Base-by-base conservation (phyloP, 2,329 filamentous ascomycete species). In the Coccinonectria pachysandricola region DNA sequence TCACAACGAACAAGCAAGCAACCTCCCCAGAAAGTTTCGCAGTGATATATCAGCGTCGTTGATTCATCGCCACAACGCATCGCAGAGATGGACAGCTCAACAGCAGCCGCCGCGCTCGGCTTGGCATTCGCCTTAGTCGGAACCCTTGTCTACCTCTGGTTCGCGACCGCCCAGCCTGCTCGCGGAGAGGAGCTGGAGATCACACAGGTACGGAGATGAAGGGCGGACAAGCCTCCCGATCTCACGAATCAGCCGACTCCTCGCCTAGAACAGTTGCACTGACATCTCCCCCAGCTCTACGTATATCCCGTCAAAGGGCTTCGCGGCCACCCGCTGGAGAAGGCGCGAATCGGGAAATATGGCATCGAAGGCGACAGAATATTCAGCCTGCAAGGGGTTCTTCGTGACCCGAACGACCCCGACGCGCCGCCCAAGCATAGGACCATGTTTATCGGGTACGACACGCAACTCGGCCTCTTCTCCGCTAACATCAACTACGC, bases 231-330 rank as follows among this genome's bases (percentile, higher is more conserved):
- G 17, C 7, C 7, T 7, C n/a, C n/a, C n/a, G n/a, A n/a, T n/a
- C n/a, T n/a, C n/a, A n/a, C n/a, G n/a, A n/a, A 19, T 19, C 7
- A 7, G 17, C 10, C 17, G 17, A 7, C 10, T 7, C 7, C 7
- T 7, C 7, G 7, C 10, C 7, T 7, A 19, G 17, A 19, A 19
- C 10, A 19, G 17, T 7, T 19, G 10, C n/a, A 19, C 17, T 19
- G 17, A 19, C 17, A 7, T 19, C 17, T 19, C 10, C 10, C 7
- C 17, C 9, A 44, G 42, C 22, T 45, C n/a, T 36, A 45, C 12
- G 39, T 43, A 2, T 45, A 45, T 9, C 42, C 42, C 1, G 32
- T 45, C 11, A 45, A 45, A 12, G 31, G 41, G 0, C 21, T 45
- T 1, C 30, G 42, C 8, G 42, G 42, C 2, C 43, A 24, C 6